Evolutionary conservation across 179 eudicot species (phyloP).

Genomic region (Patellifolia procumbens): DNA sequence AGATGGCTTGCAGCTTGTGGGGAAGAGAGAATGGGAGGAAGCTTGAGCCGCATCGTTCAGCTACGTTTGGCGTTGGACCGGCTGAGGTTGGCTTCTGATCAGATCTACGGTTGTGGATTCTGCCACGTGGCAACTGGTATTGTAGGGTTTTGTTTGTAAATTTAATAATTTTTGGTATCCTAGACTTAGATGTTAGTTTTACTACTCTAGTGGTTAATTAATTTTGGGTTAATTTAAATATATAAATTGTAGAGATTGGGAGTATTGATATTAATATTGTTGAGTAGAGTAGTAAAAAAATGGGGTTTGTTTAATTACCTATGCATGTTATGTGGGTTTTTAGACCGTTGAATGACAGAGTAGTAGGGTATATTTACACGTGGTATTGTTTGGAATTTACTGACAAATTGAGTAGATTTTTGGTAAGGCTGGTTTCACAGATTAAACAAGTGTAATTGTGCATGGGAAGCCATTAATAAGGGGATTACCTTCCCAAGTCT

Average conservation of each 20-base stretch:
- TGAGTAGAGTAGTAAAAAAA: background rate
- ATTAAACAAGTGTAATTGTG: background rate
- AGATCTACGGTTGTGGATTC: background rate
- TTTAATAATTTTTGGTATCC: background rate
- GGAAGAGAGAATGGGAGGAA: conserved; percentile 52
- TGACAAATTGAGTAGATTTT: background rate
- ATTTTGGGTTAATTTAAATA: no score
- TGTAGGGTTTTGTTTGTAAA: conserved; percentile 3
- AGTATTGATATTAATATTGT: background rate
- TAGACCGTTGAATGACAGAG: conserved; percentile 5
- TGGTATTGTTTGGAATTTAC: conserved; percentile 16
- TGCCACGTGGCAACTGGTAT: background rate
- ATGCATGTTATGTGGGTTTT: background rate
- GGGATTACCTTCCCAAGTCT: background rate
- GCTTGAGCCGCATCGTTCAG: conserved; percentile 70
- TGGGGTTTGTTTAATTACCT: background rate
- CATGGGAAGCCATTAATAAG: background rate
- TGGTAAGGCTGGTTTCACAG: background rate
- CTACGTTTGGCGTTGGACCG: conserved; percentile 58
- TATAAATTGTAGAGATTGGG: background rate
- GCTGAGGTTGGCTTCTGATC: conserved; percentile 67
- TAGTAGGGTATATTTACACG: conserved; percentile 18
- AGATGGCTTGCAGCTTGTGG: conserved; percentile 45
- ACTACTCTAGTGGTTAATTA: background rate
- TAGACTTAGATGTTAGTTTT: background rate